These are phyloP conservation scores for Flaveria trinervia DNA, from an alignment of 129 eudicot species.

Conservation along the genomic window DNA sequence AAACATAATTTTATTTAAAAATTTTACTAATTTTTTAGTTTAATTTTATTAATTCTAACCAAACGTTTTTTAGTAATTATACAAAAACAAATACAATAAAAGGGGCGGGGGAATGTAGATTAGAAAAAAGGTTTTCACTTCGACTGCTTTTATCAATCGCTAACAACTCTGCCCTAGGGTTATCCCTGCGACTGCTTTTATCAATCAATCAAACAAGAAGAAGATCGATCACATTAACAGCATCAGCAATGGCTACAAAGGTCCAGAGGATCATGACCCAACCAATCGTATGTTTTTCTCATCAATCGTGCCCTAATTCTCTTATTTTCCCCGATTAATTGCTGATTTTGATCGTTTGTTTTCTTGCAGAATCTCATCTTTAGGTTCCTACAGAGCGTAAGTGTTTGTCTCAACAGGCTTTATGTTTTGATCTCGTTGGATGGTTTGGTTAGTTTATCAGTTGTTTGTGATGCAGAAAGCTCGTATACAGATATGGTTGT, in stretches of 20 bases:
- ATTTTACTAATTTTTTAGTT: no score
- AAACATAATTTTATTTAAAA: no score
- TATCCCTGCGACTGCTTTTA: slow-evolving; percentile 16
- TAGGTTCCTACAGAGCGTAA: slow-evolving; percentile 79
- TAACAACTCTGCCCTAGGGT: slow-evolving; percentile 2
- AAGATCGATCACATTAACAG: not conserved
- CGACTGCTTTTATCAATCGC: not conserved
- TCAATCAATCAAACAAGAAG: slow-evolving; percentile 16
- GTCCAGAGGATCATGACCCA: slow-evolving; percentile 94
- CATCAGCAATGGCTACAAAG: slow-evolving; percentile 79
- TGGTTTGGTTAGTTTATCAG: not conserved
- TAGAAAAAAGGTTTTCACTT: not conserved
- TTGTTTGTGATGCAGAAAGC: slow-evolving; percentile 51
- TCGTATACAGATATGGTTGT: slow-evolving; percentile 83
- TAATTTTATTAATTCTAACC: no score
- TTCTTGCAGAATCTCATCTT: slow-evolving; percentile 67
- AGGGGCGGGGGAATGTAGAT: not conserved
- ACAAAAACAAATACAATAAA: not conserved
- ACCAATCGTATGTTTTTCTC: slow-evolving; percentile 53
- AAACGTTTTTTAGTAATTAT: not conserved
- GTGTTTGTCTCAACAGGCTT: not conserved
- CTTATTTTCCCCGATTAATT: not conserved
- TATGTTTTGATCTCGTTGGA: not conserved
- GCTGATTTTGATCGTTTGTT: not conserved
- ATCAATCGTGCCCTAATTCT: not conserved